Conservation (phyloP, 768 basidiomycete genomes). For the Suillus cothurnatus region DNA sequence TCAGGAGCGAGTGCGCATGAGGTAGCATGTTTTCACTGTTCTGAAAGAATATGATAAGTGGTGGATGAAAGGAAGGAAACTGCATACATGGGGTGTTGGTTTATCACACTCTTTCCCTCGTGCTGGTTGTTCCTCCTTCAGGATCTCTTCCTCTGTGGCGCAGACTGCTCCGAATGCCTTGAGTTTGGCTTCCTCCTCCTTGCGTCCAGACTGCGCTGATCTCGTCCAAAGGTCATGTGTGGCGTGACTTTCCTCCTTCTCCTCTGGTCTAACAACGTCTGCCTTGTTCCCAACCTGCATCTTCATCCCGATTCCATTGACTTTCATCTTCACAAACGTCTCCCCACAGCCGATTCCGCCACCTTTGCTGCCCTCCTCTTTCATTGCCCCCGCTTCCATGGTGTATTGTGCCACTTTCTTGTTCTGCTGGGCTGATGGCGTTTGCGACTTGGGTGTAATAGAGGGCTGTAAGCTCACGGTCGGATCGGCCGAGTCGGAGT, state of each 20-base stretch:
- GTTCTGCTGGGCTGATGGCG: constrained; percentile 19
- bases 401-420: too few relatives aligned
- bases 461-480: constrained; percentile 25
- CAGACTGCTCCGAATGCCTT: constrained; percentile 10
- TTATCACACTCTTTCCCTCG: constrained; percentile 8
- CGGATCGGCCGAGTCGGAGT: constrained; percentile 33
- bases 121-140: constrained; percentile 27
- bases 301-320: too few relatives aligned
- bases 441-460: constrained; percentile 27
- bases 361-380: constrained; percentile 18
- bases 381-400: neutral
- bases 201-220: constrained; percentile 25
- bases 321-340: neutral
- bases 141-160: constrained; percentile 28
- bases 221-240: constrained; percentile 11
- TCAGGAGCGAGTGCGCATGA: neutral
- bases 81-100: neutral
- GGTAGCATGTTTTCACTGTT: neutral
- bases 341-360: constrained; percentile 30
- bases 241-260: constrained; percentile 19
- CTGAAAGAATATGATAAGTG: neutral
- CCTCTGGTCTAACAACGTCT: constrained; percentile 16
- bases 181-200: constrained; percentile 13
- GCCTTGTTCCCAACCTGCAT: constrained; percentile 20
- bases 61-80: neutral